phyloP scores from a whole-genome alignment of 2,329 filamentous ascomycete species.

The Arthrobotrys conoides region DNA sequence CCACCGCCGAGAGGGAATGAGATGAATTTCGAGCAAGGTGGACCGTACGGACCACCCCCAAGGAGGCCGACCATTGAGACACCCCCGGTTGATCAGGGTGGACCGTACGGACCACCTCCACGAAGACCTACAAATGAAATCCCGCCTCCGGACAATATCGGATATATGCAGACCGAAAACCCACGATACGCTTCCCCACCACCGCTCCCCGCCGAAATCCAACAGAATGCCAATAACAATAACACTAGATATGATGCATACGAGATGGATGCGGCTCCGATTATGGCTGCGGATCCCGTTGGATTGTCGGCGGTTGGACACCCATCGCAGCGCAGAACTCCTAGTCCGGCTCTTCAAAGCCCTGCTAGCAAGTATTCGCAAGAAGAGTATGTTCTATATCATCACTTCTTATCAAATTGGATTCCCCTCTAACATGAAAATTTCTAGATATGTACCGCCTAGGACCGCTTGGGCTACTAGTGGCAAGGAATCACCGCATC shows the following conservation, averaged over 20 bases:
- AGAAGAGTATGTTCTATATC: constrained; percentile 54
- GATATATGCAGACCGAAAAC: constrained; percentile 47
- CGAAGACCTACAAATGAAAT: constrained; percentile 56
- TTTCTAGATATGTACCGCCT: constrained; percentile 62
- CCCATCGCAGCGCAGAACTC: constrained; percentile 34
- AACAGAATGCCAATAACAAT: neutral
- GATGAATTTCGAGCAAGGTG: constrained; percentile 34
- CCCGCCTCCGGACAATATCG: constrained; percentile 29
- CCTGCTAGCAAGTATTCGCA: constrained; percentile 59
- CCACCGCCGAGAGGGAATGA: constrained; percentile 49
- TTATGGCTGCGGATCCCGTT: constrained; percentile 32
- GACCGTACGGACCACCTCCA: constrained; percentile 47
- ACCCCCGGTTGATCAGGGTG: constrained; percentile 42
- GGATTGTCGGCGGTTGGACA: constrained; percentile 44
- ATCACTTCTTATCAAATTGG: neutral
- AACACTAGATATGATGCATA: constrained; percentile 48
- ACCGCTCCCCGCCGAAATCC: constrained; percentile 5
- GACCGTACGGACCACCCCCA: constrained; percentile 42
- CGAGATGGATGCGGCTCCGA: constrained; percentile 58
- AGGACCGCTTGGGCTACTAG: constrained; percentile 62
- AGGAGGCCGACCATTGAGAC: constrained; percentile 44
- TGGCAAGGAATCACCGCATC: constrained; percentile 18
- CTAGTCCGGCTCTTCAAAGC: constrained; percentile 53
- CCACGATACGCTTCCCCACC: constrained; percentile 54
- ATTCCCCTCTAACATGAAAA: constrained; percentile 2